A percentile compares a stretch with the other conserved stretches of the same genome.
phyloP scores from a whole-genome alignment of 208 protist genomes.

The Leishmania lainsoni region DNA sequence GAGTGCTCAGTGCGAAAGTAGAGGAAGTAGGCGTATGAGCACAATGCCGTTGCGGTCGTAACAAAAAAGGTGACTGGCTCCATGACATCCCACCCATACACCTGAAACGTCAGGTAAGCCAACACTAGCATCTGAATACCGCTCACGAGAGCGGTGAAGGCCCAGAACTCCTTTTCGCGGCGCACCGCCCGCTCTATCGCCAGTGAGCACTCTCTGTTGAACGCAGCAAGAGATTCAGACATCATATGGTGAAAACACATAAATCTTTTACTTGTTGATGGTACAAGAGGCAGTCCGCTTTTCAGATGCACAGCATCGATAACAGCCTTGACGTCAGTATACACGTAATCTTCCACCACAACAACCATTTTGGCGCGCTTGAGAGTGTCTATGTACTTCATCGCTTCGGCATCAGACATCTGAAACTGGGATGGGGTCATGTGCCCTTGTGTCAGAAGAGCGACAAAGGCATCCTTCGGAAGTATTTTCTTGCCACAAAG shows the following conservation, averaged over 20 bases:
- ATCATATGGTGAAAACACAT: conserved; percentile 1
- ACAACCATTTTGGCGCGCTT: conserved; percentile 39
- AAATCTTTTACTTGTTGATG: conserved; percentile 12
- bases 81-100: conserved; percentile 87
- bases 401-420: conserved; percentile 56
- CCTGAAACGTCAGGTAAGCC: conserved; percentile 76
- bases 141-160: conserved; percentile 52
- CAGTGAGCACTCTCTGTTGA: neutral
- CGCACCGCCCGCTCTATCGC: conserved; percentile 23
- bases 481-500: conserved; percentile 34
- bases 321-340: conserved; percentile 41
- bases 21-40: conserved; percentile 61
- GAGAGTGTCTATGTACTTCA: conserved; percentile 42
- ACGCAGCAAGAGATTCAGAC: conserved; percentile 2
- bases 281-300: conserved; percentile 46
- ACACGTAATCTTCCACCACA: conserved; percentile 36
- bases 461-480: conserved; percentile 37
- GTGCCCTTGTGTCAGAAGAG: conserved; percentile 35
- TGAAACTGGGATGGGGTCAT: conserved; percentile 36
- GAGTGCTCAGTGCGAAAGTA: conserved; percentile 49
- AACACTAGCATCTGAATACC: conserved; percentile 72
- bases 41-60: conserved; percentile 56
- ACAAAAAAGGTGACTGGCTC: conserved; percentile 85
- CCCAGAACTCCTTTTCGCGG: conserved; percentile 66
- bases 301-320: conserved; percentile 67